Evolutionary conservation across 1,284 basidiomycete species (phyloP).

Genomic region (Mycena citricolor): DNA sequence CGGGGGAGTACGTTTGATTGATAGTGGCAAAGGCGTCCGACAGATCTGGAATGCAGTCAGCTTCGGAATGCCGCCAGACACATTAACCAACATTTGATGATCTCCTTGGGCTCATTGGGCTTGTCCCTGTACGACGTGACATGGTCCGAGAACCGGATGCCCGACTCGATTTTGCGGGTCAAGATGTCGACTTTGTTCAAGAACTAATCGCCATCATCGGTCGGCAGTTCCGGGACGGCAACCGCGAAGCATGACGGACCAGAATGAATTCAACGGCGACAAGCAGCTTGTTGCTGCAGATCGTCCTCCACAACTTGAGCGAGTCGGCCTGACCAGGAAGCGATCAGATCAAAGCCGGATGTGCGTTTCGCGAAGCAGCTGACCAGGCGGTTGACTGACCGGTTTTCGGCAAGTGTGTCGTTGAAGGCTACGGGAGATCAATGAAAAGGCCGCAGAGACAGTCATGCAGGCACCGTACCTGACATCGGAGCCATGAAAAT

Average conservation of each 20-base stretch:
- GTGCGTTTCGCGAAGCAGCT: neutral
- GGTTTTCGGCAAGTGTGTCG: conserved; percentile 60
- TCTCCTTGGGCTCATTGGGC: conserved; percentile 51
- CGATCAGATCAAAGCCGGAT: no score
- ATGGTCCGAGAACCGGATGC: conserved; percentile 52
- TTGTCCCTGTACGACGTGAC: conserved; percentile 50
- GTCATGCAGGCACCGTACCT: neutral
- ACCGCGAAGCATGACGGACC: conserved; percentile 2
- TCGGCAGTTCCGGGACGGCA: neutral
- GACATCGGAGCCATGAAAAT: conserved; percentile 68
- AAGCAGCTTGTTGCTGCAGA: conserved; percentile 58
- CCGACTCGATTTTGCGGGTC: conserved; percentile 49
- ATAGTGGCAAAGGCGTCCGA: conserved; percentile 49
- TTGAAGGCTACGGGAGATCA: conserved; percentile 45
- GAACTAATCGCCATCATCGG: conserved; percentile 37
- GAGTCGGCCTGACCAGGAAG: conserved; percentile 54
- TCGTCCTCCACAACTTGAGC: conserved; percentile 57
- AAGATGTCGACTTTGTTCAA: conserved; percentile 67
- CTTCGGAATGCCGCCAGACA: conserved; percentile 1
- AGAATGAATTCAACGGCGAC: conserved; percentile 54
- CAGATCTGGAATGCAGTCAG: conserved; percentile 29
- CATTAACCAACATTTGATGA: conserved; percentile 49
- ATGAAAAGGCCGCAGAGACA: neutral
- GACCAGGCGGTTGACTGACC: conserved; percentile 58
- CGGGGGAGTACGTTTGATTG: conserved; percentile 47